phyloP scores from a whole-genome alignment of 345 rosid genomes.

The Linum lewisii region DNA sequence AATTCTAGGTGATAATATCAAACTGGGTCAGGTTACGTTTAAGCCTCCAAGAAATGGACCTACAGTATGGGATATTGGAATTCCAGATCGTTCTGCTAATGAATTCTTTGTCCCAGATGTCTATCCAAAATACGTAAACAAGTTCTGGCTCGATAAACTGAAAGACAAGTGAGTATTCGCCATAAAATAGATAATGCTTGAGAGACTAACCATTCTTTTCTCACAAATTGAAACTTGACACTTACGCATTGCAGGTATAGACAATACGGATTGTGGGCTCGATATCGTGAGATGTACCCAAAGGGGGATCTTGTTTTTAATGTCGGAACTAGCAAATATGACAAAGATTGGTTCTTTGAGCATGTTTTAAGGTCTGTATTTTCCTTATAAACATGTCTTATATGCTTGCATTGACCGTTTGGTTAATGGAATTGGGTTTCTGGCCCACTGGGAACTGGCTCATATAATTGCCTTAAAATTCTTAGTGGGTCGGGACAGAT shows the following conservation, averaged over 20 bases:
- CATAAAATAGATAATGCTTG: neutral
- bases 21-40: conserved; percentile 35
- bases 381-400: neutral
- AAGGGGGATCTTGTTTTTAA: conserved; percentile 38
- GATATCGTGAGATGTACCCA: conserved; percentile 47
- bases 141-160: conserved; percentile 13
- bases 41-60: conserved; percentile 77
- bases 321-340: conserved; percentile 34
- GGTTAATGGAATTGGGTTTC: no score
- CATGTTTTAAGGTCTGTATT: conserved; percentile 51
- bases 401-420: neutral
- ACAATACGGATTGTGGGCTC: conserved; percentile 74
- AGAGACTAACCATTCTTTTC: neutral
- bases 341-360: conserved; percentile 65
- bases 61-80: conserved; percentile 84
- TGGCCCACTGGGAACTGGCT: no score
- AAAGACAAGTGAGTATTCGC: conserved; percentile 27
- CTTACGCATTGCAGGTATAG: conserved; percentile 45
- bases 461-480: no score
- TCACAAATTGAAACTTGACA: neutral
- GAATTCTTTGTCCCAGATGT: conserved; percentile 67
- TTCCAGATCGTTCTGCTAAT: conserved; percentile 63
- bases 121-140: conserved; percentile 40
- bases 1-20: conserved; percentile 33
- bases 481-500: no score